Conservation (phyloP, 768 basidiomycete genomes). For the Amanita muscaria region DNA sequence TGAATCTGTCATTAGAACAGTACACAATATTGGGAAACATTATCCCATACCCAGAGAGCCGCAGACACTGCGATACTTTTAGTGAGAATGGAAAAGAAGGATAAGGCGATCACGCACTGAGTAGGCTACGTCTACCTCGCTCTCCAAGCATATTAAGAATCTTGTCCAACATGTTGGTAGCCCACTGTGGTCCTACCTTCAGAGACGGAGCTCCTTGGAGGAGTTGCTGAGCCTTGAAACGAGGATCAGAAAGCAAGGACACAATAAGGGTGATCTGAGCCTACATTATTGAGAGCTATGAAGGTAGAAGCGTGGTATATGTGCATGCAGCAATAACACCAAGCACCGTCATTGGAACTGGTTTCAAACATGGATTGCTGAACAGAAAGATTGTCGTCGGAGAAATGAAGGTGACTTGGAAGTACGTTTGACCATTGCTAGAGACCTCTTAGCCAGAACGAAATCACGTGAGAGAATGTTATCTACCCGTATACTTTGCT, state of each 20-base stretch:
- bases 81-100: neutral
- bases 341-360: constrained; percentile 67
- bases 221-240: constrained; percentile 29
- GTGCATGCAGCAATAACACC: constrained; percentile 77
- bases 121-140: constrained; percentile 39
- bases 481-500: constrained; percentile 4
- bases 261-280: constrained; percentile 18
- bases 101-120: constrained; percentile 24
- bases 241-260: neutral
- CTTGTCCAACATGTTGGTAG: constrained; percentile 31
- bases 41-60: constrained; percentile 50
- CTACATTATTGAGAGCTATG: constrained; percentile 55
- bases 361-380: constrained; percentile 77
- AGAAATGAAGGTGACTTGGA: constrained; percentile 65
- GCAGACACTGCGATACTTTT: constrained; percentile 39
- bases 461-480: neutral
- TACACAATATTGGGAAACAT: constrained; percentile 9
- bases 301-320: constrained; percentile 60
- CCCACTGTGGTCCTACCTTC: constrained; percentile 34
- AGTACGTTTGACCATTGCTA: constrained; percentile 61
- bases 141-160: constrained; percentile 41
- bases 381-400: constrained; percentile 55
- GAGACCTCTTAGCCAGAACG: neutral
- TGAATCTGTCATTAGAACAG: constrained; percentile 24
- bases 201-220: constrained; percentile 22